phyloP scores from a whole-genome alignment of 2,329 filamentous ascomycete genomes.

The Aspergillus caelatus region DNA sequence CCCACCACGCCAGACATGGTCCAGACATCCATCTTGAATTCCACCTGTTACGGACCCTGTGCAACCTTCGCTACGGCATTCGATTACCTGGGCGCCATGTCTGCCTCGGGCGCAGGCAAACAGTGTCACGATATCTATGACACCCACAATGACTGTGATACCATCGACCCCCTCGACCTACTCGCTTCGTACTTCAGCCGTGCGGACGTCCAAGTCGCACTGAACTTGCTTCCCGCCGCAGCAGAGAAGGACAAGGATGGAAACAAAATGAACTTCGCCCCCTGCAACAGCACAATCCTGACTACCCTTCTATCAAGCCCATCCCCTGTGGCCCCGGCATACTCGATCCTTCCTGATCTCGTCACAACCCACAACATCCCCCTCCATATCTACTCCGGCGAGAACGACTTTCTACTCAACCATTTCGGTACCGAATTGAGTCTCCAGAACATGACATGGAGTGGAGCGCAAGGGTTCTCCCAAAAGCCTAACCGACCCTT shows the following conservation, averaged over 20 bases:
- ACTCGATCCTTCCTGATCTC: slow-evolving; percentile 35
- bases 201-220: slow-evolving; percentile 34
- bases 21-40: slow-evolving; percentile 35
- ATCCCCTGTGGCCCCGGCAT: slow-evolving; percentile 33
- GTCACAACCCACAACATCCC: slow-evolving; percentile 35
- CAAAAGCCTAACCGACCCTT: slow-evolving; percentile 26
- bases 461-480: slow-evolving; percentile 40
- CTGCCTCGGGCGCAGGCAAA: slow-evolving; percentile 14
- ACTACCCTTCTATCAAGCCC: slow-evolving; percentile 23
- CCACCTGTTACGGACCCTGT: slow-evolving; percentile 39
- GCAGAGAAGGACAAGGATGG: neutral
- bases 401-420: slow-evolving; percentile 43
- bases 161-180: slow-evolving; percentile 24
- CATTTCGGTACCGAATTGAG: slow-evolving; percentile 39
- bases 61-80: slow-evolving; percentile 39
- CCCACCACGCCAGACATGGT: slow-evolving; percentile 30
- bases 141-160: slow-evolving; percentile 35
- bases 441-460: slow-evolving; percentile 47
- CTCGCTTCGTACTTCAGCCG: slow-evolving; percentile 38
- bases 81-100: slow-evolving; percentile 30
- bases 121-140: slow-evolving; percentile 40
- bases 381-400: slow-evolving; percentile 42
- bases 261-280: slow-evolving; percentile 17
- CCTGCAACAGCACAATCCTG: slow-evolving; percentile 37
- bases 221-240: slow-evolving; percentile 28